These are phyloP conservation scores for Pterulicium gracile DNA, from an alignment of 1,284 basidiomycete genomes.

Conservation along the genomic window DNA sequence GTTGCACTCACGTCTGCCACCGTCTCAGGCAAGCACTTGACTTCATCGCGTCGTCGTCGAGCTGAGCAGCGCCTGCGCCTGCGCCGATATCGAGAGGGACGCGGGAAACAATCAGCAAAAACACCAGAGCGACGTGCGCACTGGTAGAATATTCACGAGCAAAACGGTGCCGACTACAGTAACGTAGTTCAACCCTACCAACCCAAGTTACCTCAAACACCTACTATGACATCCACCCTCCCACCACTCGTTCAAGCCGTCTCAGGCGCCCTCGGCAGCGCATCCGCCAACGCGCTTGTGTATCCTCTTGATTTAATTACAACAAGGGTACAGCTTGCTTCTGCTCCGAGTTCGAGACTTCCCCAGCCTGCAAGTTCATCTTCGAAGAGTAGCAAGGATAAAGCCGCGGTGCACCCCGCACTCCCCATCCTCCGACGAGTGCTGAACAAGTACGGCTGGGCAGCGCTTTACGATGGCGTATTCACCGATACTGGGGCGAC, in stretches of 20 bases:
- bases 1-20: too few relatives aligned
- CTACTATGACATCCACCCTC: slow-evolving; percentile 42
- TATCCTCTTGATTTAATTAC: slow-evolving; percentile 47
- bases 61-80: too few relatives aligned
- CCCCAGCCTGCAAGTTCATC: slow-evolving; percentile 14
- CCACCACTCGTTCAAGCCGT: slow-evolving; percentile 46
- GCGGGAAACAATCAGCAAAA: too few relatives aligned
- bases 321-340: slow-evolving; percentile 27
- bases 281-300: slow-evolving; percentile 36
- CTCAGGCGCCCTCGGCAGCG: slow-evolving; percentile 43
- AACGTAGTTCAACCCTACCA: too few relatives aligned
- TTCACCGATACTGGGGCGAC: slow-evolving; percentile 40
- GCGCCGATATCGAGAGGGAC: too few relatives aligned
- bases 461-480: slow-evolving; percentile 38
- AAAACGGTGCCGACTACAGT: too few relatives aligned
- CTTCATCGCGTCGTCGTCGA: too few relatives aligned
- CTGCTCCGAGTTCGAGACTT: neutral
- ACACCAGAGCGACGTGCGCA: too few relatives aligned
- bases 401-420: slow-evolving; percentile 22
- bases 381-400: slow-evolving; percentile 5
- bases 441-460: slow-evolving; percentile 26
- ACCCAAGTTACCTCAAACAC: too few relatives aligned
- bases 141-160: too few relatives aligned
- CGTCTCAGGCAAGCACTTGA: too few relatives aligned
- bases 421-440: slow-evolving; percentile 26